Conservation (phyloP, 202 grass and related monocot genomes). For the Zizania palustris region DNA sequence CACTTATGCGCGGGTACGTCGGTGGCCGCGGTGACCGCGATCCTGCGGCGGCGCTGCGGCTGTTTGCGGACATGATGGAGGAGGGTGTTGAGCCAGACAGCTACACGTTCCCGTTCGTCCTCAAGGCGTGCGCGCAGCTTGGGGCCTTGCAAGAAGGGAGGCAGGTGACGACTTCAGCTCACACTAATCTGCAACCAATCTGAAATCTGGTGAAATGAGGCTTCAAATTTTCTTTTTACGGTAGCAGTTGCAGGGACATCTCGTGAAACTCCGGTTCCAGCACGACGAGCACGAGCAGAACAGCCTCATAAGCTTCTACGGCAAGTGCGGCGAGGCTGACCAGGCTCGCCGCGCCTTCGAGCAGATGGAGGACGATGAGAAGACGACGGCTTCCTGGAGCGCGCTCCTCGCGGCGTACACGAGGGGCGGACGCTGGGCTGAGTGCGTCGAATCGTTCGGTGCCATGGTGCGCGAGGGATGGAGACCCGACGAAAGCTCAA, state of each 20-base stretch:
- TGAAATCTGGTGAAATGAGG: neutral
- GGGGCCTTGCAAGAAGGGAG: constrained; percentile 42
- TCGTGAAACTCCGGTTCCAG: constrained; percentile 53
- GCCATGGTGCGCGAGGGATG: constrained; percentile 48
- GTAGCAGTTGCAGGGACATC: constrained; percentile 51
- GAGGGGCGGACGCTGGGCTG: constrained; percentile 42
- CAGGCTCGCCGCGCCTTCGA: constrained; percentile 51
- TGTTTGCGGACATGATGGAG: constrained; percentile 59
- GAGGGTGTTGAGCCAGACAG: constrained; percentile 51
- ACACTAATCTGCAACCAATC: neutral
- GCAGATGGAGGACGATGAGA: constrained; percentile 29
- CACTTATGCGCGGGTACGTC: constrained; percentile 64
- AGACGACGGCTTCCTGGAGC: constrained; percentile 65
- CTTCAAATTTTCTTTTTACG: neutral
- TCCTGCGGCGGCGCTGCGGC: constrained; percentile 43
- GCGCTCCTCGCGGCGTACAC: constrained; percentile 63
- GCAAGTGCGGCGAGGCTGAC: constrained; percentile 61
- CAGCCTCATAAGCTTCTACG: constrained; percentile 78
- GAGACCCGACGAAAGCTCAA: constrained; percentile 68
- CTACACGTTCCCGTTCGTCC: constrained; percentile 67
- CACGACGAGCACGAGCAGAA: constrained; percentile 63
- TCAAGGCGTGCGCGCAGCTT: constrained; percentile 73
- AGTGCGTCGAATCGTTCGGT: constrained; percentile 56
- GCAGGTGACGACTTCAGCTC: constrained; percentile 23
- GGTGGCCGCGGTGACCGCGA: constrained; percentile 4